Evolutionary conservation across 75 land plant genomes (phyloP), one percentile per base, ranked within the genome.

Genomic region (Selaginella moellendorffii): DNA sequence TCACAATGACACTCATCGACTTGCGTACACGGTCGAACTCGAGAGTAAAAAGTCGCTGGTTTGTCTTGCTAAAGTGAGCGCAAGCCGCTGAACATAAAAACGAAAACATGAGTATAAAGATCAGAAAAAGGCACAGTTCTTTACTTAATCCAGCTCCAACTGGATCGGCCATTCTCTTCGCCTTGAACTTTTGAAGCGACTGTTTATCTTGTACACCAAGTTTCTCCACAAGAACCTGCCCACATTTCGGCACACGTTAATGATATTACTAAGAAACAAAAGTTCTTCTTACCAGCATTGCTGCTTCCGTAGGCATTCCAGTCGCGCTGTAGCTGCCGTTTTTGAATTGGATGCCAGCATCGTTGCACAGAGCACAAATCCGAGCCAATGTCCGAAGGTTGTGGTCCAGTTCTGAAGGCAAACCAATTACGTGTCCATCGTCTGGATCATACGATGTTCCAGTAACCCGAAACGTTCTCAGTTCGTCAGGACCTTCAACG

Each of bases 291-390:
- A 88, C 88, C 88, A 82, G 78, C 26, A 89, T 54, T 51, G 88
- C 86, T 29, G 86, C 96, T 65, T 89, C 96, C 30, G 95, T 88
- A 0, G 95, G 87, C 88, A 89, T 85, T 14, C 96, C 88, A 74
- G 53, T 77, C 10, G 86, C 76, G 29, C 63, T 63, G 67, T 24
- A 85, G 21, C 81, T 65, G 29, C 79, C 69, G 0, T 66, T 77
- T 17, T 82, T 71, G 12, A 36, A 66, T 30, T 65, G 64, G 5
- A 88, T 65, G 17, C 77, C 77, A 2, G 88, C 86, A 78, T 89
- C 96, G 77, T 85, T 89, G 36, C 86, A 89, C 1, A 89, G 64
- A 8, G 86, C 78, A 65, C 85, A 83, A 53, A 89, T 75, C 71
- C 81, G 76, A 26, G 86, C 88, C 58, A 85, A 63, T 63, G 75